Conservation (phyloP, 257 asterid genomes). For the Orobanche coerulescens region DNA sequence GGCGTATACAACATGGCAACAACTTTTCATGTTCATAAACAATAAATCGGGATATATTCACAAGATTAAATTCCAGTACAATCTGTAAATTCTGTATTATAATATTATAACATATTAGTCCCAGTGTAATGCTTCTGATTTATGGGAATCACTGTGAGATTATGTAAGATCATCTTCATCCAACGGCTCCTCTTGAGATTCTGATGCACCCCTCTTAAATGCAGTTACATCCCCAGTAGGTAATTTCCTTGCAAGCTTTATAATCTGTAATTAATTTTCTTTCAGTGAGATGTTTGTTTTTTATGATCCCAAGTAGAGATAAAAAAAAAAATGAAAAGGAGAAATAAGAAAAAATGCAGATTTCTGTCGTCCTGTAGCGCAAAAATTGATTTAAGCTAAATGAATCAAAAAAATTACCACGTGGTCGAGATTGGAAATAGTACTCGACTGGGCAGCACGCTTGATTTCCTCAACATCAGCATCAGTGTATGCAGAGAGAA, state of each 20-base stretch:
- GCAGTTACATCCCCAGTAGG: conserved; percentile 78
- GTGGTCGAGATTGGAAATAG: conserved; percentile 73
- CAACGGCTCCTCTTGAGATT: conserved; percentile 44
- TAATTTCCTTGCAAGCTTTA: conserved; percentile 85
- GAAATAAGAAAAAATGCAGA: not conserved
- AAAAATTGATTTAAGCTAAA: not conserved
- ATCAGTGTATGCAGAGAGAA: conserved; percentile 78
- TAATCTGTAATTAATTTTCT: conserved; percentile 41
- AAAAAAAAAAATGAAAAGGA: not conserved
- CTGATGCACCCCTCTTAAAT: conserved; percentile 41
- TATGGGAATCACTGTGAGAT: not conserved
- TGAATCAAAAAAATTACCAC: conserved; percentile 40
- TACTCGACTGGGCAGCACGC: conserved; percentile 74
- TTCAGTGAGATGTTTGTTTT: not conserved
- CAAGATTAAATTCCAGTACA: conserved; percentile 9
- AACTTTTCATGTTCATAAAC: not conserved
- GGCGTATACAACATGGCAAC: not conserved
- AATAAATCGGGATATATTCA: conserved; percentile 15
- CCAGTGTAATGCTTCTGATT: conserved; percentile 13
- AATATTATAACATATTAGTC: not conserved
- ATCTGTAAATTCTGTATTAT: not conserved
- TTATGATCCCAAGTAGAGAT: not conserved
- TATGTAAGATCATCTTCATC: conserved; percentile 96
- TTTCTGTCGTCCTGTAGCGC: not conserved
- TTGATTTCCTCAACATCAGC: conserved; percentile 88